Evolutionary conservation across 768 basidiomycete genomes (phyloP), one percentile per base, ranked within the genome.

Genomic region (Collybia sp.): DNA sequence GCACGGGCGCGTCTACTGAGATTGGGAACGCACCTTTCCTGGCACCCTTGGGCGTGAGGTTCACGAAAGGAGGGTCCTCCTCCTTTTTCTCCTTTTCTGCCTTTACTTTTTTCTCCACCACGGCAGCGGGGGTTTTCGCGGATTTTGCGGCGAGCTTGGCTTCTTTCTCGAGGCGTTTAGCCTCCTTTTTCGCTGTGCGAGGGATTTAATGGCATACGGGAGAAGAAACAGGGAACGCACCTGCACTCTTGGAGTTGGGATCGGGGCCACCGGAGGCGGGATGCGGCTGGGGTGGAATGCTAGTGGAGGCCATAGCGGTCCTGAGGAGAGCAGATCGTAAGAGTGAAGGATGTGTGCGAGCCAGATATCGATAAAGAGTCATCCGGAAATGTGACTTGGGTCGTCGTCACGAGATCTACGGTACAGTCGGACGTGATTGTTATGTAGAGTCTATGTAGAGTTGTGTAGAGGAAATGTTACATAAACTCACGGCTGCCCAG

Each of bases 21-120:
- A 34, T 44, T n/a, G 19, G 31, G 10, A 19, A 47, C 70, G 49
- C 40, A 89, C 94, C 93, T 70, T 98, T 98, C 76, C 97, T 98
- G 60, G 95, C 77, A 34, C 95, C 96, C 58, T 75, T 79, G 0
- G 89, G 91, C 0, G 93, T 96, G 2, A 77, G 82, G 67, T 96
- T 93, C 49, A 95, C 85, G 64, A 90, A 95, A n/a, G 73, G 72
- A 1, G 71, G 72, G 45, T 83, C 84, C 40, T 82, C 84, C 16
- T 77, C 77, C 60, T 80, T 82, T 64, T 81, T 82, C 56, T 82
- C 75, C 66, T 90, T 88, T 59, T 83, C 84, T 19, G 67, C 78
- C 66, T 91, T 90, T 39, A 61, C 70, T 57, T 87, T 89, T 70
- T 91, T 91, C 58, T 83, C 81, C 0, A 69, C 60, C 36, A 67